These are phyloP conservation scores for Pestalotiopsis sp. DNA, from an alignment of 2,329 filamentous ascomycete species.

Conservation along the genomic window DNA sequence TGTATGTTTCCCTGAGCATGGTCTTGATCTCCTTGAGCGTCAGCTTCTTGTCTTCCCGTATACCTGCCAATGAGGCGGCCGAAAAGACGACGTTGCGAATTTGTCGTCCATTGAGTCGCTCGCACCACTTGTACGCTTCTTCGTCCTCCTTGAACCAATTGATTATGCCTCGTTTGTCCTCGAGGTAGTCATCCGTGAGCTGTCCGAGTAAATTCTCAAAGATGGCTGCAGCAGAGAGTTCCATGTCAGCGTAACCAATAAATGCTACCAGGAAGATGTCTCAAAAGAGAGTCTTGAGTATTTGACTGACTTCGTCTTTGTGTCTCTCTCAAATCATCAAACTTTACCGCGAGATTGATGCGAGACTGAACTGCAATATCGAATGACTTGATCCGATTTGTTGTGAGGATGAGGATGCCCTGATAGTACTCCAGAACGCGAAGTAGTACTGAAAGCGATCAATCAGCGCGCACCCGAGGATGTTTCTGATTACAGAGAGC, in stretches of 20 bases:
- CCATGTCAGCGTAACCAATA: too few species aligned
- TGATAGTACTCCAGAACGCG: conserved; percentile 17
- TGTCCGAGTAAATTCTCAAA: not conserved
- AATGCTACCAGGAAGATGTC: too few species aligned
- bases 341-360: conserved; percentile 19
- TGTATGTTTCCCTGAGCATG: too few species aligned
- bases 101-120: not conserved
- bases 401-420: conserved; percentile 20
- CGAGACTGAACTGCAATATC: conserved; percentile 25
- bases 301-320: not conserved
- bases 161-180: not conserved
- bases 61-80: not conserved
- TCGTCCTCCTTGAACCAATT: not conserved
- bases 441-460: conserved; percentile 4
- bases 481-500: not conserved
- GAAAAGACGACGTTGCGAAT: not conserved
- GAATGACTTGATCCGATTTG: conserved; percentile 25
- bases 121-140: not conserved
- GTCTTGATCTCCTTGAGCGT: too few species aligned
- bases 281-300: too few species aligned
- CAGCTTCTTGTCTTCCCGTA: too few species aligned
- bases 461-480: too few species aligned
- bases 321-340: not conserved
- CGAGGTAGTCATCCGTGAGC: not conserved
- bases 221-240: not conserved